phyloP scores from a whole-genome alignment of 2,329 filamentous ascomycete genomes.

The Penicillium sp. region DNA sequence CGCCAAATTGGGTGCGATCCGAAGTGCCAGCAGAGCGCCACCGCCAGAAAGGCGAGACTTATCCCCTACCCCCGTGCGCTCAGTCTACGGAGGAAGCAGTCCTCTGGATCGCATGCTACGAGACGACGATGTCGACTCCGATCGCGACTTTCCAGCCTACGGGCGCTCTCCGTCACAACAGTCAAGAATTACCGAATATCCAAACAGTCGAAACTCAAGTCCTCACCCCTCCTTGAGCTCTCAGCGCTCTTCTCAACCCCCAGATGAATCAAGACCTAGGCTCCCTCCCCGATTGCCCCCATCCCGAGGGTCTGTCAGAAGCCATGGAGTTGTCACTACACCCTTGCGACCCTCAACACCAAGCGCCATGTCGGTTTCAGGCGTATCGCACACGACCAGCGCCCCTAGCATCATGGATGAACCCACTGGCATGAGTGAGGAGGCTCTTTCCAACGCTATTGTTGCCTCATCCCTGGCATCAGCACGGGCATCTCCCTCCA shows the following conservation, averaged over 20 bases:
- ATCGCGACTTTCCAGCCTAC: constrained; percentile 3
- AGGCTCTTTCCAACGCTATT: constrained; percentile 49
- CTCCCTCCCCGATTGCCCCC: constrained; percentile 29
- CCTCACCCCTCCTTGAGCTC: constrained; percentile 17
- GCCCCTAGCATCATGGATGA: constrained; percentile 29
- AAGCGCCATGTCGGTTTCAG: constrained; percentile 30
- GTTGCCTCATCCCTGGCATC: constrained; percentile 51
- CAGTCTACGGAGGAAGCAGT: neutral
- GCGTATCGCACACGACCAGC: constrained; percentile 24
- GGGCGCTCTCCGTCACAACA: constrained; percentile 11
- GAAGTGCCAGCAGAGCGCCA: constrained; percentile 20
- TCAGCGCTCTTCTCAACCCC: constrained; percentile 11
- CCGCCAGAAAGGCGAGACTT: constrained; percentile 18
- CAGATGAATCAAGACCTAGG: constrained; percentile 24
- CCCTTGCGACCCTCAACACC: constrained; percentile 26
- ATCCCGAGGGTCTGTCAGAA: constrained; percentile 13
- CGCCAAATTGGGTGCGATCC: constrained; percentile 18
- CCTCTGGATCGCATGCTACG: constrained; percentile 14
- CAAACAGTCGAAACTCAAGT: constrained; percentile 11
- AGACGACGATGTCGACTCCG: constrained; percentile 14
- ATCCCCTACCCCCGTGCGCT: constrained; percentile 29
- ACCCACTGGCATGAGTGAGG: constrained; percentile 33
- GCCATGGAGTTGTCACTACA: constrained; percentile 8
- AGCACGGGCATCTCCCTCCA: constrained; percentile 41
- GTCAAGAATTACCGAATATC: constrained; percentile 11